These are phyloP conservation scores for Calonectria montana DNA, from an alignment of 2,329 filamentous ascomycete species.

Conservation along the genomic window DNA sequence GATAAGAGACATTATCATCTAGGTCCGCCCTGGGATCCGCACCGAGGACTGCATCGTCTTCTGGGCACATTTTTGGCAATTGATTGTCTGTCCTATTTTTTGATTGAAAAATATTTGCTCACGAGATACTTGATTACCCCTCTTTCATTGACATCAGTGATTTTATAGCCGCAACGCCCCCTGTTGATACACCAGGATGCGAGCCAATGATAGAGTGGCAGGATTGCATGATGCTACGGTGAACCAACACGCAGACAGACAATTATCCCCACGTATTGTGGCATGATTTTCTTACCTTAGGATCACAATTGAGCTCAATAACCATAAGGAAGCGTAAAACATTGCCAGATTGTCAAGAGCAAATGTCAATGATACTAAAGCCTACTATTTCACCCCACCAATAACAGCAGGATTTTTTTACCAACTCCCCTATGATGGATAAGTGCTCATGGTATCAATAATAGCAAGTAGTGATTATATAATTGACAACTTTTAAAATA, in stretches of 20 bases:
- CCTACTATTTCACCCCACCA: no score
- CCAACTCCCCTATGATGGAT: no score
- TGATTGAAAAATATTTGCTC: background rate
- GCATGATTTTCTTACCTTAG: background rate
- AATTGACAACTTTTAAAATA: no score
- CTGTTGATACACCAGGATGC: background rate
- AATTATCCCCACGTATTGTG: background rate
- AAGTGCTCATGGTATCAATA: no score
- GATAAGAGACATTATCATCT: background rate
- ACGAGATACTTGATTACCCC: background rate
- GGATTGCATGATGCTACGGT: background rate
- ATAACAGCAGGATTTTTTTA: no score
- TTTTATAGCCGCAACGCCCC: background rate
- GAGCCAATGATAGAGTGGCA: background rate
- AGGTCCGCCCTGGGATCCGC: background rate
- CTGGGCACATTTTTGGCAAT: background rate
- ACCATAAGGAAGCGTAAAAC: no score
- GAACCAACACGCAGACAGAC: background rate
- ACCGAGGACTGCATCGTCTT: background rate
- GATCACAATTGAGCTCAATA: no score
- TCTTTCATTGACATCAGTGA: background rate
- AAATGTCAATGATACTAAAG: no score
- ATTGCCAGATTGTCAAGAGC: no score
- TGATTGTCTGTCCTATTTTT: background rate
- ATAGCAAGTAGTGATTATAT: no score